phyloP scores from a whole-genome alignment of 495 filamentous ascomycete species.

The Penicillium paxilli region DNA sequence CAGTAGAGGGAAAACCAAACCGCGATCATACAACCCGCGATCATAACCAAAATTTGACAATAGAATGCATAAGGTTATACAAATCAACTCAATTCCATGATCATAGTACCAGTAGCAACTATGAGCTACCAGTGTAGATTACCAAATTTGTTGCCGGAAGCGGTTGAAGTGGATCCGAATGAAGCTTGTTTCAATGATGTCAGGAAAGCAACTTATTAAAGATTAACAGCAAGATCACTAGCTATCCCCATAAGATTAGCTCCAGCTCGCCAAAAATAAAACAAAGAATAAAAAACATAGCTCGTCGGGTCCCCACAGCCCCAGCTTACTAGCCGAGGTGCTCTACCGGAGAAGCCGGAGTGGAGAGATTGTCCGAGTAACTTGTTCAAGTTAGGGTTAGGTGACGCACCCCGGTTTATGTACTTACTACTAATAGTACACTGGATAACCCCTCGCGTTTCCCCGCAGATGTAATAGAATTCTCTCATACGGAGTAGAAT shows the following conservation, averaged over 20 bases:
- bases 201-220: no score
- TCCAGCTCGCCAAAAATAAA: neutral
- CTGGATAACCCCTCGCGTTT: neutral
- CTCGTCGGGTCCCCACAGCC: neutral
- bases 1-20: neutral
- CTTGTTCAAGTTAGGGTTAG: no score
- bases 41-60: no score
- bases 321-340: neutral
- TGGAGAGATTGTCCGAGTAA: neutral
- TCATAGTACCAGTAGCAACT: no score
- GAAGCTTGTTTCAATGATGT: slow-evolving; percentile 2
- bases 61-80: no score
- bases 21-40: no score
- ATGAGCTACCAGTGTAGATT: no score
- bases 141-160: neutral
- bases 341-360: neutral
- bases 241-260: no score
- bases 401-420: neutral
- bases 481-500: no score
- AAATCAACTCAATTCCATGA: no score
- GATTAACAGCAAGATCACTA: neutral
- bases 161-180: neutral
- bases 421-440: no score
- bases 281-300: neutral
- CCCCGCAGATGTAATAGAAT: neutral